Conservation (phyloP, 768 basidiomycete species). For the Tulasnella sp. region DNA sequence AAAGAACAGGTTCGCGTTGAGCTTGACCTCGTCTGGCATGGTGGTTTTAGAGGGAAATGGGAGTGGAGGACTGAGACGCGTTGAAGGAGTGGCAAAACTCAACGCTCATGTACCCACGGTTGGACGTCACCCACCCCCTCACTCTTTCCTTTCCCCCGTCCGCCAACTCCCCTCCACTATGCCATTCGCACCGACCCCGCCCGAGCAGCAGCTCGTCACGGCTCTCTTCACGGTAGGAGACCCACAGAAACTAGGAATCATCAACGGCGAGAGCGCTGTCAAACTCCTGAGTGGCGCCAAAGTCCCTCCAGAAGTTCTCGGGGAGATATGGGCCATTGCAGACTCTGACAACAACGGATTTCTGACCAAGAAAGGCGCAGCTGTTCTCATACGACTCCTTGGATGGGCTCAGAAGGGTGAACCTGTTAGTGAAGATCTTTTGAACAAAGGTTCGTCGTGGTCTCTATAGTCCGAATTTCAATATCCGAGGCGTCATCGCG, state of each 20-base stretch:
- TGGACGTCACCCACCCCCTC: not conserved
- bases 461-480: not conserved
- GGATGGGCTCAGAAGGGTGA: slow-evolving; percentile 90
- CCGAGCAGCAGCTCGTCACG: slow-evolving; percentile 21
- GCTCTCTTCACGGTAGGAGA: slow-evolving; percentile 67
- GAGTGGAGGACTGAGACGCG: slow-evolving; percentile 11
- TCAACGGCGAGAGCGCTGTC: slow-evolving; percentile 90
- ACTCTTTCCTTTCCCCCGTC: not conserved
- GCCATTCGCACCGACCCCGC: slow-evolving; percentile 19
- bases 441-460: slow-evolving; percentile 61
- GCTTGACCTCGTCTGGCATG: slow-evolving; percentile 27
- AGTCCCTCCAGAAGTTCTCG: slow-evolving; percentile 69
- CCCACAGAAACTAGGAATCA: slow-evolving; percentile 70
- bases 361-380: slow-evolving; percentile 81
- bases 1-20: slow-evolving; percentile 24
- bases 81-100: slow-evolving; percentile 7
- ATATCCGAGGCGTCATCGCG: slow-evolving; percentile 10
- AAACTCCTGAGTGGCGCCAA: slow-evolving; percentile 79
- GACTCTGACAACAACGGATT: slow-evolving; percentile 94
- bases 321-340: slow-evolving; percentile 90
- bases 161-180: slow-evolving; percentile 12
- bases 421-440: slow-evolving; percentile 55
- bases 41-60: not conserved
- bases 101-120: slow-evolving; percentile 5
- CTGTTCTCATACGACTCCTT: slow-evolving; percentile 83